Conservation (phyloP, 2,329 filamentous ascomycete genomes). For the Monosporascus sp. region DNA sequence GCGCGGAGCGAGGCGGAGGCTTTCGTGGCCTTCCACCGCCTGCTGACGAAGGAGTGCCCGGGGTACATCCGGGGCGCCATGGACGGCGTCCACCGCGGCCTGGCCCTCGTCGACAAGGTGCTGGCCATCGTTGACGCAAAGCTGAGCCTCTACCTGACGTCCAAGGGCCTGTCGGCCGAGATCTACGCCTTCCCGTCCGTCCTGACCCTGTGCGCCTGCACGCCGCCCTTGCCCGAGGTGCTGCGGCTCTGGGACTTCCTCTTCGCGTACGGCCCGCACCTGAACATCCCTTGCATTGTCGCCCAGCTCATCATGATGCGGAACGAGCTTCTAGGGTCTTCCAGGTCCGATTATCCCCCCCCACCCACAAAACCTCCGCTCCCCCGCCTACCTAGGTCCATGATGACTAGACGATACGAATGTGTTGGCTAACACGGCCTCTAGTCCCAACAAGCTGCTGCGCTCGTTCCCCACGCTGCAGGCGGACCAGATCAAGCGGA, state of each 20-base stretch:
- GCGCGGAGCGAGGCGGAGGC: conserved; percentile 93
- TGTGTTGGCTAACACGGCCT: conserved; percentile 19
- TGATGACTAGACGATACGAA: neutral
- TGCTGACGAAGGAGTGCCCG: conserved; percentile 83
- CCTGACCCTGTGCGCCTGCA: conserved; percentile 90
- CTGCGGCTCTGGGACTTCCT: conserved; percentile 93
- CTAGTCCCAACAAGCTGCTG: conserved; percentile 86
- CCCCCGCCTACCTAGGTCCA: neutral
- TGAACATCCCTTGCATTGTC: conserved; percentile 95
- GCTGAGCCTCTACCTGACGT: conserved; percentile 74
- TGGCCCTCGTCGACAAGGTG: conserved; percentile 87
- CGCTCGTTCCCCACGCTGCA: conserved; percentile 80
- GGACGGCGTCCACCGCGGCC: conserved; percentile 91
- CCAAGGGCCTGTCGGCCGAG: conserved; percentile 84
- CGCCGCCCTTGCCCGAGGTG: conserved; percentile 89
- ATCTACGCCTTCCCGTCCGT: conserved; percentile 97
- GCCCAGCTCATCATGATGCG: conserved; percentile 88
- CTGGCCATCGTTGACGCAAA: conserved; percentile 87
- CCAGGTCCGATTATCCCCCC: conserved; percentile 55
- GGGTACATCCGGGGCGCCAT: conserved; percentile 94
- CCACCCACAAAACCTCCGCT: too few relatives aligned
- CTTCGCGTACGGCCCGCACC: conserved; percentile 88
- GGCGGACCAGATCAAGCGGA: conserved; percentile 74
- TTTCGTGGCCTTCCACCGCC: conserved; percentile 82
- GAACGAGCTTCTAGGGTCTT: conserved; percentile 74